These are phyloP conservation scores for Wickerhamomyces bisporus DNA, from an alignment of 805 yeast species.

Conservation along the genomic window DNA sequence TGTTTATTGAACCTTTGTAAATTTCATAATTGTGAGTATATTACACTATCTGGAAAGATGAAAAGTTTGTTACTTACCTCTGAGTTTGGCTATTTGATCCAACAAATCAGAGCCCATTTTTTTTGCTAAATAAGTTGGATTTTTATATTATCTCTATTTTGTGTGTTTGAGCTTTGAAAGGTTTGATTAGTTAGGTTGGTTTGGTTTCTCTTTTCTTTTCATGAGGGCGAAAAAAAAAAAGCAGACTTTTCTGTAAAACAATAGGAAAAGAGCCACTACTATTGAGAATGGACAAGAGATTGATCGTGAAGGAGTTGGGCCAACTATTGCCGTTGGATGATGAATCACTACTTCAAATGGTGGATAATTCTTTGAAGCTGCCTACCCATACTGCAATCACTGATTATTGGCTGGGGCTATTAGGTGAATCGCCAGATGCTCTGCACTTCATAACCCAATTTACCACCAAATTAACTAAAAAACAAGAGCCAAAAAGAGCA, in stretches of 20 bases:
- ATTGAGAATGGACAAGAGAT: conserved; percentile 2
- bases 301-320: conserved; percentile 13
- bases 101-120: conserved; percentile 5
- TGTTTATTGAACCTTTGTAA: conserved; percentile 16
- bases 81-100: conserved; percentile 16
- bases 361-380: conserved; percentile 45
- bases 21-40: conserved; percentile 1
- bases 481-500: conserved; percentile 2
- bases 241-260: too few species aligned
- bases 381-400: conserved; percentile 43
- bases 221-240: too few species aligned
- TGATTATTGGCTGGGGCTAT: conserved; percentile 47
- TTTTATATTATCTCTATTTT: too few species aligned
- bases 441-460: conserved; percentile 42
- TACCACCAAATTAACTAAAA: conserved; percentile 23
- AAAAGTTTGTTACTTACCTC: conserved; percentile 13
- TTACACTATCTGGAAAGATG: too few species aligned
- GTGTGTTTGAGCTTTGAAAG: neutral
- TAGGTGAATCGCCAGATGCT: conserved; percentile 55
- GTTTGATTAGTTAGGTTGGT: too few species aligned
- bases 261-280: too few species aligned
- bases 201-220: too few species aligned
- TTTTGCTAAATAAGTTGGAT: too few species aligned
- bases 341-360: conserved; percentile 49
- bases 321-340: conserved; percentile 52